Conservation (phyloP, 2,329 filamentous ascomycete species). For the Talaromyces islandicus region DNA sequence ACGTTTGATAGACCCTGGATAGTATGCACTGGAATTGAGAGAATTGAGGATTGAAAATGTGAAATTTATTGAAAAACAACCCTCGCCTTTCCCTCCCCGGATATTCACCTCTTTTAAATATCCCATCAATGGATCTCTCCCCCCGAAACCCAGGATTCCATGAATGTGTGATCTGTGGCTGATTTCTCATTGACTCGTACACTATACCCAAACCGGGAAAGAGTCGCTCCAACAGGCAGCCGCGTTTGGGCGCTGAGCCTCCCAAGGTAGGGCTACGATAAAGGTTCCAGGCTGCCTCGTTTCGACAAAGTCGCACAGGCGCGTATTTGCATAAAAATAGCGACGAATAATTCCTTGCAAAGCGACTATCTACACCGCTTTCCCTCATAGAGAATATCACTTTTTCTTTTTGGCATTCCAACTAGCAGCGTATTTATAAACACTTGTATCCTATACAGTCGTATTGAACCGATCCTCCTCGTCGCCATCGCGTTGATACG, state of each 20-base stretch:
- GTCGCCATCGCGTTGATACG: slow-evolving; percentile 38
- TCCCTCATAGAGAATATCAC: background rate
- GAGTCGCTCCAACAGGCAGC: background rate
- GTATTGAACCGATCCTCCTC: slow-evolving; percentile 43
- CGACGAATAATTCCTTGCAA: background rate
- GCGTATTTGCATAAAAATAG: background rate
- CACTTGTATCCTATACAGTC: slow-evolving; percentile 33
- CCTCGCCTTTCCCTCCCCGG: too few species aligned
- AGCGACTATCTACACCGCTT: background rate
- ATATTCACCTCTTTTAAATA: background rate
- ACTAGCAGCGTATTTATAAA: background rate
- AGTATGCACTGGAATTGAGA: background rate
- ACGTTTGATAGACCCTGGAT: too few species aligned
- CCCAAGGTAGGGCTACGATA: background rate
- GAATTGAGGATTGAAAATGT: background rate
- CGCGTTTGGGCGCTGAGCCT: background rate
- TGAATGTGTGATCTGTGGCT: background rate
- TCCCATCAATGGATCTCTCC: too few species aligned
- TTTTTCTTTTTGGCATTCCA: background rate
- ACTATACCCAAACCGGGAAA: slow-evolving; percentile 2
- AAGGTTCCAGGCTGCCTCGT: background rate
- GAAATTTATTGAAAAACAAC: too few species aligned
- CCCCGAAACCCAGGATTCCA: background rate
- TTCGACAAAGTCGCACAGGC: background rate
- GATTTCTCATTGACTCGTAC: slow-evolving; percentile 1